Percentiles rank a stretch among this genome's conserved stretches.
Conservation (phyloP, 1,284 basidiomycete genomes). For the Clitocybe nebularis region DNA sequence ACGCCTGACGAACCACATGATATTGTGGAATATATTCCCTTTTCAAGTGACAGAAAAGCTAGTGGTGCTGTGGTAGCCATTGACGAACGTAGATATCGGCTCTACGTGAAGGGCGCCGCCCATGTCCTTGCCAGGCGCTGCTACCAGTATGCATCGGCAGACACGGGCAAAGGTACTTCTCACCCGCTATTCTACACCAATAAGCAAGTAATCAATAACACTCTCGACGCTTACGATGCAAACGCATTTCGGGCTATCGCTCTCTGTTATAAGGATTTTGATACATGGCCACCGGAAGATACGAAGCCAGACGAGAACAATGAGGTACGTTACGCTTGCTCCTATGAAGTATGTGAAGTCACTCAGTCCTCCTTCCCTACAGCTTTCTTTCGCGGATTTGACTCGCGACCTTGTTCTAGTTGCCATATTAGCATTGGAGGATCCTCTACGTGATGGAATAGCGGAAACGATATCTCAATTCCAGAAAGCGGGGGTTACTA, state of each 20-base stretch:
- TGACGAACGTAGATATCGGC: conserved; percentile 54
- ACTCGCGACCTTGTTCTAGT: conserved; percentile 89
- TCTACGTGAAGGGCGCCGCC: conserved; percentile 91
- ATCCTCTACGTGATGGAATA: conserved; percentile 90
- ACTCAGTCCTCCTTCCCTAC: no score
- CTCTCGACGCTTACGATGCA: conserved; percentile 96
- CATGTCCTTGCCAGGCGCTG: conserved; percentile 87
- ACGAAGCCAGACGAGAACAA: conserved; percentile 41
- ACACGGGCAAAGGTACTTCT: conserved; percentile 16
- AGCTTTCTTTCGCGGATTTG: no score
- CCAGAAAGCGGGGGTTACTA: conserved; percentile 82
- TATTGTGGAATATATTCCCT: conserved; percentile 89
- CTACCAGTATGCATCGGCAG: conserved; percentile 67
- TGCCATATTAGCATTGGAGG: conserved; percentile 91
- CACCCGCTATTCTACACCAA: no score
- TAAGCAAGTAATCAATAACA: conserved; percentile 59
- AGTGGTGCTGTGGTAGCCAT: conserved; percentile 88
- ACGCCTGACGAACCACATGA: conserved; percentile 66
- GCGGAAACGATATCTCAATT: conserved; percentile 85
- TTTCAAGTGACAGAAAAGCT: conserved; percentile 92
- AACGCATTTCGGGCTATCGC: conserved; percentile 93
- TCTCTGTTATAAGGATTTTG: conserved; percentile 88
- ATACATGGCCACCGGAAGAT: conserved; percentile 77
- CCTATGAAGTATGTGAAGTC: conserved; percentile 11
- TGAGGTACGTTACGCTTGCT: conserved; percentile 42